A percentile compares a stretch with the other conserved stretches of the same genome.
These are phyloP conservation scores for Phylloporus sp. DNA, from an alignment of 1,284 basidiomycete genomes.

Conservation along the genomic window DNA sequence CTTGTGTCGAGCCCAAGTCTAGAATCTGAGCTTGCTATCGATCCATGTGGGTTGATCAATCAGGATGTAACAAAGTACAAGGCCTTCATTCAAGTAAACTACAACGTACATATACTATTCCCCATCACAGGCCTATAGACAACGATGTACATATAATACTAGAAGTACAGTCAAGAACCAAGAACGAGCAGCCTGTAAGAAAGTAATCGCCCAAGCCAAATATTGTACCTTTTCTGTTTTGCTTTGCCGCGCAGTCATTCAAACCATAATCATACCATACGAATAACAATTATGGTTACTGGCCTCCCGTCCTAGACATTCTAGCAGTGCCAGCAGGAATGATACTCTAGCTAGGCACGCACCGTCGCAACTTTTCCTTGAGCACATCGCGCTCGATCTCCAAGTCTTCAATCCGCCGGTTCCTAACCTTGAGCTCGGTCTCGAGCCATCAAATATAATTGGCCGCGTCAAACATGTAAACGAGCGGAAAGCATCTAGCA, in stretches of 20 bases:
- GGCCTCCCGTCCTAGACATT: conserved; percentile 19
- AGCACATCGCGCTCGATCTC: conserved; percentile 43
- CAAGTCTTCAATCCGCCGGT: conserved; percentile 46
- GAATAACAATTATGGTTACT: conserved; percentile 15
- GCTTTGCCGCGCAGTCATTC: neutral
- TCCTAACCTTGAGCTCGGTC: conserved; percentile 48
- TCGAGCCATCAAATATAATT: conserved; percentile 48
- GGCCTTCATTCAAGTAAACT: too few relatives aligned
- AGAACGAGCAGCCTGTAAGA: too few relatives aligned
- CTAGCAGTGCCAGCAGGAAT: neutral
- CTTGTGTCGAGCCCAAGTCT: too few relatives aligned
- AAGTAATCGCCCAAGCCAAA: neutral
- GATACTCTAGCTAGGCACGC: conserved; percentile 2
- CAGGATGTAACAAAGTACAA: too few relatives aligned
- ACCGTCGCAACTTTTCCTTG: conserved; percentile 20
- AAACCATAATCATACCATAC: neutral
- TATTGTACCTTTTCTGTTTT: neutral
- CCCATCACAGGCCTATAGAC: too few relatives aligned
- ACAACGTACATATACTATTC: too few relatives aligned
- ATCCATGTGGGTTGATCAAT: too few relatives aligned
- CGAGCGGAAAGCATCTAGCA: conserved; percentile 4
- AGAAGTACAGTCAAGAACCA: too few relatives aligned
- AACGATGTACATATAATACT: too few relatives aligned
- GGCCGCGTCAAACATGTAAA: conserved; percentile 16
- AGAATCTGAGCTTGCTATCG: too few relatives aligned